These are phyloP conservation scores for Naegleria lovaniensis DNA, from an alignment of 208 protist species.

Conservation along the genomic window DNA sequence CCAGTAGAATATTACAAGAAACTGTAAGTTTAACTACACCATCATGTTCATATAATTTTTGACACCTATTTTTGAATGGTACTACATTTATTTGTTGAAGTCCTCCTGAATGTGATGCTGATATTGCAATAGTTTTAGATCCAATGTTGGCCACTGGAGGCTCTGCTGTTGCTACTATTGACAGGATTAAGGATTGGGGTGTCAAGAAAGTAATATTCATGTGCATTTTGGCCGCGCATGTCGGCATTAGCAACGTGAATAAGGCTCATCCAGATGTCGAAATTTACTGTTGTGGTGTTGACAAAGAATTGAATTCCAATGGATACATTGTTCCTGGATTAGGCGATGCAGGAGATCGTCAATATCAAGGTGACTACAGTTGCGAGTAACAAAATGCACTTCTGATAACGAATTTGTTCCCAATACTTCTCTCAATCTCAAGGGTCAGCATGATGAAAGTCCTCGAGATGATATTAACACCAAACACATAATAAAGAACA, in stretches of 20 bases:
- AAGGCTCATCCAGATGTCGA: not conserved
- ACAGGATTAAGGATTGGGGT: not conserved
- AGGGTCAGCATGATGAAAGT: too few relatives aligned
- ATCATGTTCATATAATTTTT: not conserved
- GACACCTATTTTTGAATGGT: not conserved
- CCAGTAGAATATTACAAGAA: constrained; percentile 19
- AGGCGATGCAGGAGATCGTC: constrained; percentile 25
- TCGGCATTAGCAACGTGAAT: not conserved
- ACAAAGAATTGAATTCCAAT: not conserved
- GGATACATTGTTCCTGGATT: constrained; percentile 23
- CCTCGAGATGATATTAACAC: too few relatives aligned
- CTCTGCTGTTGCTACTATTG: not conserved
- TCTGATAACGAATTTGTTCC: too few relatives aligned
- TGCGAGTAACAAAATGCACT: not conserved
- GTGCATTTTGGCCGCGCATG: not conserved
- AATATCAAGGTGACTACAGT: not conserved
- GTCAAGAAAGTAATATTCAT: constrained; percentile 23
- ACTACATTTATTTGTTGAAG: not conserved
- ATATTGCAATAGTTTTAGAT: constrained; percentile 24
- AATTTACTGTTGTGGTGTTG: not conserved
- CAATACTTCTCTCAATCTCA: too few relatives aligned
- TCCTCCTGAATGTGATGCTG: not conserved
- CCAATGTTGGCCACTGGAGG: constrained; percentile 32
- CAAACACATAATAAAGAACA: too few relatives aligned
- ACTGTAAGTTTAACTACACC: not conserved